A percentile compares a stretch with the other conserved stretches of the same genome.
Evolutionary conservation across 805 yeast genomes (phyloP).

Genomic region (Candida dajiaensis): DNA sequence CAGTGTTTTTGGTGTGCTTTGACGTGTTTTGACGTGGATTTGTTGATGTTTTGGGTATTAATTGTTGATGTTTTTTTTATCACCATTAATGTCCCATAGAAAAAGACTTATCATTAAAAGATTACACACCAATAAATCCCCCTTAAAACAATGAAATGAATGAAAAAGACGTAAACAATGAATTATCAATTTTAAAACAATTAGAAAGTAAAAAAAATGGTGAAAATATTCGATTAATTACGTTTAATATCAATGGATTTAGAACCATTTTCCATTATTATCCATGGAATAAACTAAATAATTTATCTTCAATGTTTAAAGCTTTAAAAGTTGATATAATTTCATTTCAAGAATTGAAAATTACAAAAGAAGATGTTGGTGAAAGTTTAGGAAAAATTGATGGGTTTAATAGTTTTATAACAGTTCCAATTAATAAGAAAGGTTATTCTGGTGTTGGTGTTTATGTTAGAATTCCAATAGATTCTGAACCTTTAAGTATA

Average conservation of each 20-base stretch:
- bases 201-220: background rate
- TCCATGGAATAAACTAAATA: conserved; percentile 64
- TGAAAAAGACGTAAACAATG: background rate
- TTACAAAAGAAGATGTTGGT: conserved; percentile 45
- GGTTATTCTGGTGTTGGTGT: conserved; percentile 94
- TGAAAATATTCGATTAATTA: conserved; percentile 23
- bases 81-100: too few relatives aligned
- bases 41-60: too few relatives aligned
- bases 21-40: too few relatives aligned
- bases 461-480: conserved; percentile 52
- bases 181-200: too few relatives aligned
- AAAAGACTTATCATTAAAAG: too few relatives aligned
- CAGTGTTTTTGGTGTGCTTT: background rate
- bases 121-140: too few relatives aligned
- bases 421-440: conserved; percentile 60
- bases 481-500: conserved; percentile 34
- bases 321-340: conserved; percentile 65
- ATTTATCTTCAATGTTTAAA: conserved; percentile 37
- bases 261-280: conserved; percentile 75
- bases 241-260: conserved; percentile 84
- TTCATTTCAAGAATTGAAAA: conserved; percentile 83
- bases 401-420: conserved; percentile 58
- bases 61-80: background rate
- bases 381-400: conserved; percentile 43
- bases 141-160: background rate